Evolutionary conservation across 805 yeast species (phyloP), one percentile per base, ranked within the genome.

Genomic region (Lipomyces spencermartinsiae): DNA sequence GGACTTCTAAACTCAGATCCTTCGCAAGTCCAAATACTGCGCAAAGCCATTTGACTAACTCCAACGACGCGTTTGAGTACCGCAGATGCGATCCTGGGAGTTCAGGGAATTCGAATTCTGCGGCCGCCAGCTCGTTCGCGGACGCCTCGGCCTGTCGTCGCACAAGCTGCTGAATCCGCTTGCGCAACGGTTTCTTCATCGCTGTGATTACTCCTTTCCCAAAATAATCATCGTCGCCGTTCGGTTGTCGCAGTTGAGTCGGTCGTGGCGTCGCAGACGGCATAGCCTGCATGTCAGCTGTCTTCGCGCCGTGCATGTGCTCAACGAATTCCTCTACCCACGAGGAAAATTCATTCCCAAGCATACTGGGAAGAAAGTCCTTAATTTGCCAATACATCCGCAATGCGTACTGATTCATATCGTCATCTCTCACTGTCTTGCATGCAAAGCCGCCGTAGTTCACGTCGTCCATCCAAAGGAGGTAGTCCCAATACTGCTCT

Each of bases 391-490:
- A 95, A 60, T 87, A 79, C 66, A 85, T 84, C 60, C 79, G 83
- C 0, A 91, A 87, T 19, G 74, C 59, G 25, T 59, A 59, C 46
- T 67, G 63, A 39, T 19, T 56, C 53, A 35, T 49, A 10, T 58
- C 51, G 22, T 67, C 63, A 71, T 9, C 79, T 82, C 25, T 78
- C 71, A 19, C 82, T 78, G 64, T 78, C 78, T 14, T 76, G 71
- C 85, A 81, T 0, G 85, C 64, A 61, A 85, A 77, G 6, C 99
- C 99, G 56, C 96, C 90, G 78, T 83, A 93, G 75, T 95, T 95
- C 74, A 86, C 86, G 73, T 89, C 88, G 76, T 95, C 97, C 97
- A 94, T 91, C 98, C 98, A 96, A 1, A 95, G 80, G 71, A 95
- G 80, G n/a, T 89, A 75, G 77, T 95, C 98, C 99, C 99, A 95